Percentiles rank a stretch among this genome's conserved stretches.
These are phyloP conservation scores for Amesomyces nigricolor DNA, from an alignment of 2,329 filamentous ascomycete genomes.

Conservation along the genomic window DNA sequence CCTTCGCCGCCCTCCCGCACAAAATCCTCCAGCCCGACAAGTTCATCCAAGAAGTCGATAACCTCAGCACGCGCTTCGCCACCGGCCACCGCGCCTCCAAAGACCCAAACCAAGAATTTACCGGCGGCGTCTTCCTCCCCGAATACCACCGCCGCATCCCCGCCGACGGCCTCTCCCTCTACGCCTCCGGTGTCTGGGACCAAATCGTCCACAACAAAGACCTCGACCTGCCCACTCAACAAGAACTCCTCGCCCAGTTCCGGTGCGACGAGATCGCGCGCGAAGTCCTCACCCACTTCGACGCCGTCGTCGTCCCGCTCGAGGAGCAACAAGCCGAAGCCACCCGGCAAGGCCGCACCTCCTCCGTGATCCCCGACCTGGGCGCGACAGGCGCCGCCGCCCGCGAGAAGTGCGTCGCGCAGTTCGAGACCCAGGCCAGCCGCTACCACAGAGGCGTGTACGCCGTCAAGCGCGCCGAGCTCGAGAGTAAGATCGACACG, in stretches of 20 bases:
- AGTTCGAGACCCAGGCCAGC: constrained; percentile 87
- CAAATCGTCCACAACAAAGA: constrained; percentile 99
- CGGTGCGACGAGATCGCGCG: constrained; percentile 93
- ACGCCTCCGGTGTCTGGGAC: constrained; percentile 93
- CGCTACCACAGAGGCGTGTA: constrained; percentile 97
- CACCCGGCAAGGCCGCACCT: constrained; percentile 59
- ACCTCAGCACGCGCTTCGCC: constrained; percentile 74
- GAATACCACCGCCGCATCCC: constrained; percentile 96
- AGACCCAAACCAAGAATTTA: constrained; percentile 58
- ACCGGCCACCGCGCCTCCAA: constrained; percentile 70
- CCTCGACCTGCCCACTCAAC: constrained; percentile 90
- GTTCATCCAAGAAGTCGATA: constrained; percentile 74
- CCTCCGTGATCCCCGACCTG: constrained; percentile 66
- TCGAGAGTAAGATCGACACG: constrained; percentile 82
- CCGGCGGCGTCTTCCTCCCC: constrained; percentile 79
- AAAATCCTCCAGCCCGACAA: constrained; percentile 94
- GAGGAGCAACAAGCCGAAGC: constrained; percentile 80
- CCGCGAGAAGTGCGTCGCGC: constrained; percentile 66
- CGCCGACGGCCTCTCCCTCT: constrained; percentile 91
- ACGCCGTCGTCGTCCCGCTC: constrained; percentile 72
- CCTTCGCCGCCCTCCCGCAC: constrained; percentile 90
- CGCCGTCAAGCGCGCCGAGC: constrained; percentile 73
- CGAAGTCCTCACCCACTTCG: constrained; percentile 80
- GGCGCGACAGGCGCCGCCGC: constrained; percentile 68
- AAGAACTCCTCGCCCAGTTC: constrained; percentile 94